Evolutionary conservation across 2,329 filamentous ascomycete species (phyloP).

Genomic region (Coniella vitis): DNA sequence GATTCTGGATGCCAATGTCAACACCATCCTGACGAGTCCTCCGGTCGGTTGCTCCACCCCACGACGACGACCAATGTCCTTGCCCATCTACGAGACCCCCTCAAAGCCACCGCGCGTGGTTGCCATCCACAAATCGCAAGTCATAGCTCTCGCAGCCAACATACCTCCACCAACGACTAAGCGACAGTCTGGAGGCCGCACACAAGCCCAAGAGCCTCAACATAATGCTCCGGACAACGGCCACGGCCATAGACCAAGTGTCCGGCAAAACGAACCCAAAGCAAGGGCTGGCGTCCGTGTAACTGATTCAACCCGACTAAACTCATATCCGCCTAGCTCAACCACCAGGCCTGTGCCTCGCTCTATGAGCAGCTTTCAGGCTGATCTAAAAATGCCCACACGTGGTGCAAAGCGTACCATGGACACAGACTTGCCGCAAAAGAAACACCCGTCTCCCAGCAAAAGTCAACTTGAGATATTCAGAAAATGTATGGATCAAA

Average conservation of each 20-base stretch:
- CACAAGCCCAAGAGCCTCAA: neutral
- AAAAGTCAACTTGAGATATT: conserved; percentile 34
- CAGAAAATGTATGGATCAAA: conserved; percentile 14
- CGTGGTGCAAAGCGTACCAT: neutral
- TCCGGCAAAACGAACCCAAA: neutral
- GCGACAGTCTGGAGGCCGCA: neutral
- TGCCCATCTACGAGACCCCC: neutral
- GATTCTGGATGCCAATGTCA: conserved; percentile 16
- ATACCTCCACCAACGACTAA: neutral
- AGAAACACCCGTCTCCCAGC: conserved; percentile 41
- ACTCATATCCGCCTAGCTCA: conserved; percentile 14
- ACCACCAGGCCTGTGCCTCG: conserved; percentile 17
- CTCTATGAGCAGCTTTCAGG: conserved; percentile 13
- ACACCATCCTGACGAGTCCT: conserved; percentile 17
- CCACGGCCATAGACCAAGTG: neutral
- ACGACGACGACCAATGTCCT: conserved; percentile 1
- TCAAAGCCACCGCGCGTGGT: neutral
- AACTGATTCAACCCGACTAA: conserved; percentile 5
- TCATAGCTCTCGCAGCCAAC: neutral
- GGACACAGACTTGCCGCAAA: conserved; percentile 16
- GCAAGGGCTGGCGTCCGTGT: neutral
- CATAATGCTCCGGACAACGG: neutral
- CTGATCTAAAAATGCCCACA: neutral
- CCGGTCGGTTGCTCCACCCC: conserved; percentile 20
- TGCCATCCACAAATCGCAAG: neutral